phyloP scores from a whole-genome alignment of 2,329 filamentous ascomycete genomes.

The Pseudogymnoascus pannorum region DNA sequence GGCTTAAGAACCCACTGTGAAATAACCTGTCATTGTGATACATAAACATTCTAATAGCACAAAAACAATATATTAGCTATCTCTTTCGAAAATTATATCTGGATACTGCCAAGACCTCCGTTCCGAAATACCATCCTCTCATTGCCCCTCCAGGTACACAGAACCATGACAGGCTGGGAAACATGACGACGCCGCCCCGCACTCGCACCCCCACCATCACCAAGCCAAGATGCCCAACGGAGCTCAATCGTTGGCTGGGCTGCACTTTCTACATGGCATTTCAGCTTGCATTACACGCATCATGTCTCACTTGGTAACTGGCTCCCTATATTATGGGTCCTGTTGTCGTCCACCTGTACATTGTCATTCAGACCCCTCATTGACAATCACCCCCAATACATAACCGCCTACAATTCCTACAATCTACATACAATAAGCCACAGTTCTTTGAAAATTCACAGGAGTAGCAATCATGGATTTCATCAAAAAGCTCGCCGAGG shows the following conservation, averaged over 20 bases:
- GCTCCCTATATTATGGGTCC: constrained; percentile 7
- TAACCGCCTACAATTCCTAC: not conserved
- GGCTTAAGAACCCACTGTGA: not conserved
- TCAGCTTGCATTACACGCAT: constrained; percentile 6
- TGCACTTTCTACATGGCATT: not conserved
- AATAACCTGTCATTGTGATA: not conserved
- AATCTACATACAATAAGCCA: not conserved
- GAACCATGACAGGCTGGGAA: not conserved
- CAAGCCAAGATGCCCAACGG: not conserved
- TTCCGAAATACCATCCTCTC: not conserved
- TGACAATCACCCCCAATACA: not conserved
- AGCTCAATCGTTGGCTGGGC: not conserved
- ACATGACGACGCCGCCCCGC: not conserved
- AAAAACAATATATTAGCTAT: not conserved
- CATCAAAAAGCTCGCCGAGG: constrained; percentile 43
- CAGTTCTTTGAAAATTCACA: not conserved
- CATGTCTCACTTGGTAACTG: not conserved
- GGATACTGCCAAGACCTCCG: not conserved
- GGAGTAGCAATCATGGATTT: constrained; percentile 41
- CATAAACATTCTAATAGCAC: not conserved
- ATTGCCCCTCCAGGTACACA: constrained; percentile 1
- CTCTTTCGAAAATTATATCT: not conserved
- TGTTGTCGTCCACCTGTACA: not conserved
- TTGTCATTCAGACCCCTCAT: not conserved
- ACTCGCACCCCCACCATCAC: constrained; percentile 1